Evolutionary conservation across 78 protist species (phyloP).

Genomic region (Planoprotostelium fungivorum): DNA sequence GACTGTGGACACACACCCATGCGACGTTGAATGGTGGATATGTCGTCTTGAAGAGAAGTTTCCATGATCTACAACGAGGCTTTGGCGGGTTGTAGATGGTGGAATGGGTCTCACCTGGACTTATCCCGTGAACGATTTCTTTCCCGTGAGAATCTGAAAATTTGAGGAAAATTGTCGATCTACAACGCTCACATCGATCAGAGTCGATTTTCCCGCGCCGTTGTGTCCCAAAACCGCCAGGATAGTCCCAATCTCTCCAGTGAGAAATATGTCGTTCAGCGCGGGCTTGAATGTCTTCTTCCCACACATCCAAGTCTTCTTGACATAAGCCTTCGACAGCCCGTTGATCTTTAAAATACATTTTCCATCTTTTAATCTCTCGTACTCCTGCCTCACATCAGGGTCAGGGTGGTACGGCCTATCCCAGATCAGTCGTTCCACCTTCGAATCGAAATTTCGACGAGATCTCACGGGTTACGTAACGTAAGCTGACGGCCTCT

Average conservation of each 20-base stretch:
- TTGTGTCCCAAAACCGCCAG: slow-evolving; percentile 41
- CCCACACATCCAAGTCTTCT: no score
- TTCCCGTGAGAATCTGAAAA: slow-evolving; percentile 67
- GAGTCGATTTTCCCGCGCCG: slow-evolving; percentile 70
- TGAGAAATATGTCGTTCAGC: neutral
- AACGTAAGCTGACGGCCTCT: no score
- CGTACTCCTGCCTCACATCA: neutral
- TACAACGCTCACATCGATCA: slow-evolving; percentile 33
- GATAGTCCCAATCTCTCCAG: neutral
- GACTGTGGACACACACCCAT: slow-evolving; percentile 76
- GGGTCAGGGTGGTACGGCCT: neutral
- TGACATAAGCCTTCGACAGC: neutral
- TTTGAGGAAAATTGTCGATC: neutral
- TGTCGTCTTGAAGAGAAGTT: slow-evolving; percentile 7
- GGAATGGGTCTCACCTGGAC: neutral
- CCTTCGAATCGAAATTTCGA: no score
- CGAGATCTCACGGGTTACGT: no score
- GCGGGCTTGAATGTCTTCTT: neutral
- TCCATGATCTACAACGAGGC: slow-evolving; percentile 21
- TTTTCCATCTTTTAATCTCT: neutral
- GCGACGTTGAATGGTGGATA: slow-evolving; percentile 5
- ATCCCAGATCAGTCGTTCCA: neutral
- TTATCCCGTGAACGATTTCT: slow-evolving; percentile 8
- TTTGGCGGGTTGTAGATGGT: no score
- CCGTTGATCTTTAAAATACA: neutral